phyloP scores from a whole-genome alignment of 2,329 filamentous ascomycete species.

The Aaosphaeria arxii region DNA sequence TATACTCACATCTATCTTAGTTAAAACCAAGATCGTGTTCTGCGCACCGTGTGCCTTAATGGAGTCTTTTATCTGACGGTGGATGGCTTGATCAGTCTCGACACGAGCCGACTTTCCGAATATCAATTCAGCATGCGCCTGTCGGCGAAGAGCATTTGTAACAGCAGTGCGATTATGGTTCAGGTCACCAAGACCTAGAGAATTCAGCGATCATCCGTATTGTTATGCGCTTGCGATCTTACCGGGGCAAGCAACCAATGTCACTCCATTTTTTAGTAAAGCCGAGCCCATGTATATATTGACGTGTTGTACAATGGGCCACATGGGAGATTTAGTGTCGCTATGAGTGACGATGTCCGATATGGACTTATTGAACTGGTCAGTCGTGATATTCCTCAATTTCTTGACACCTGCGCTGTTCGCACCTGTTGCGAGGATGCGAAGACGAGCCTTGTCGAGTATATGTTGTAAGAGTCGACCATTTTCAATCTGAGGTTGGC shows the following conservation, averaged over 20 bases:
- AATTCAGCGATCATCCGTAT: background rate
- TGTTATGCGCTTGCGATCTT: background rate
- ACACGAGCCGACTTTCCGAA: constrained; percentile 4
- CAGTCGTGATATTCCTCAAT: background rate
- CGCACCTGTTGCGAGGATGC: constrained; percentile 2
- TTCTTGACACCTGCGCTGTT: background rate
- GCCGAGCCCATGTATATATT: constrained; percentile 1
- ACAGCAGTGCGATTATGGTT: constrained; percentile 8
- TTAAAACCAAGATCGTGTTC: constrained; percentile 7
- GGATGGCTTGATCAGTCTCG: constrained; percentile 1
- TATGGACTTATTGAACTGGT: background rate
- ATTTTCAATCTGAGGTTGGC: background rate
- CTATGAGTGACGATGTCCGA: constrained; percentile 1
- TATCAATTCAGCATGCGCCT: constrained; percentile 8
- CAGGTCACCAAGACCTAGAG: constrained; percentile 6
- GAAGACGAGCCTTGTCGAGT: background rate
- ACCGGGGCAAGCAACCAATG: constrained; percentile 9
- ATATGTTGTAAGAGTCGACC: background rate
- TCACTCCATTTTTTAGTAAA: constrained; percentile 4
- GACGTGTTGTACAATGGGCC: constrained; percentile 6
- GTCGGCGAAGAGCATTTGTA: constrained; percentile 4
- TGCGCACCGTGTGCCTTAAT: constrained; percentile 7
- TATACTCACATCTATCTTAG: constrained; percentile 8
- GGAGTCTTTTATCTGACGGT: constrained; percentile 4
- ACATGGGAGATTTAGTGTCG: background rate